phyloP scores from a whole-genome alignment of 345 rosid species.

The Populus alba region DNA sequence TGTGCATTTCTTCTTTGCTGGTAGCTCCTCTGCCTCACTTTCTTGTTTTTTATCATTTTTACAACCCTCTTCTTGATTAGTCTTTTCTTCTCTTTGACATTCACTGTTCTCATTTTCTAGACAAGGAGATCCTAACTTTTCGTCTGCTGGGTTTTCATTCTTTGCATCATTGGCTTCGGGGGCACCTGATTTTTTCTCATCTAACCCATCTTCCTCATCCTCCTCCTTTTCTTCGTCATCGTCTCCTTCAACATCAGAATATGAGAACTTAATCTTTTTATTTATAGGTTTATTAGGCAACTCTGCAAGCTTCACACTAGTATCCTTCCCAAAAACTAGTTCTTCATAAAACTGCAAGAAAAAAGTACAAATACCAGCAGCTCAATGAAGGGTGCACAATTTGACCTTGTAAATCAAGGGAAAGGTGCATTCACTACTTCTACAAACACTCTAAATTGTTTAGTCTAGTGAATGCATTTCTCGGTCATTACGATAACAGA shows the following conservation, averaged over 20 bases:
- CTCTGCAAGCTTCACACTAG: constrained; percentile 36
- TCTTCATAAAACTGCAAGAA: constrained; percentile 78
- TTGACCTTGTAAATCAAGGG: not conserved
- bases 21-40: constrained; percentile 50
- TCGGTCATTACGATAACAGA: not conserved
- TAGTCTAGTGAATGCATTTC: not conserved
- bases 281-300: constrained; percentile 49
- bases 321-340: constrained; percentile 50
- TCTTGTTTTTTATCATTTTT: constrained; percentile 33
- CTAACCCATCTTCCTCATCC: constrained; percentile 26
- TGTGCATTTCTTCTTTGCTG: constrained; percentile 58
- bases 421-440: not conserved
- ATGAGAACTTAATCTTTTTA: constrained; percentile 77
- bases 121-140: constrained; percentile 26
- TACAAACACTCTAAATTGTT: not conserved
- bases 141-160: constrained; percentile 13
- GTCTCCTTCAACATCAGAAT: constrained; percentile 55
- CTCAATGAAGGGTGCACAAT: not conserved
- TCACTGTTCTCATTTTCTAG: constrained; percentile 22
- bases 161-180: constrained; percentile 20
- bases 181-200: constrained; percentile 26
- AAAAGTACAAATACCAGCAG: not conserved
- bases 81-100: constrained; percentile 29
- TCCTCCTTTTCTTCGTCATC: constrained; percentile 26
- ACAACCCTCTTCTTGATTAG: constrained; percentile 23